phyloP scores from a whole-genome alignment of 331 rosid genomes.

The Quercus phellos region DNA sequence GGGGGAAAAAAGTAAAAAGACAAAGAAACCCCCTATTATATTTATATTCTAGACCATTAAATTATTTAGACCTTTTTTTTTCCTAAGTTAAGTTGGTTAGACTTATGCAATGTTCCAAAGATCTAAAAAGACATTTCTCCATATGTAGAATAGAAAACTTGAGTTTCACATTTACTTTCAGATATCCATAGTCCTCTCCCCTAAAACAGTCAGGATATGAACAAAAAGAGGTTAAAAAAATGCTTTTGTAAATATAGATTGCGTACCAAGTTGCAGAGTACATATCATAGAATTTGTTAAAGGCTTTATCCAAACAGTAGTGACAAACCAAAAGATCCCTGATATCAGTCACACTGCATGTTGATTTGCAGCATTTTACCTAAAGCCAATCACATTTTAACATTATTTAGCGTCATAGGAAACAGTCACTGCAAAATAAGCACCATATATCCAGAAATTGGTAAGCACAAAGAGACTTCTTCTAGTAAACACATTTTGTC shows the following conservation, averaged over 20 bases:
- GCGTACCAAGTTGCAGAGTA: slow-evolving; percentile 76
- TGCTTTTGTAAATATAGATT: neutral
- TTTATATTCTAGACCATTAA: neutral
- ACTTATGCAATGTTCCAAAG: neutral
- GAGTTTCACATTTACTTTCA: neutral
- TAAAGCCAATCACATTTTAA: slow-evolving; percentile 21
- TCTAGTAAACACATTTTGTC: neutral
- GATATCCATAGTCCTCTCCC: neutral
- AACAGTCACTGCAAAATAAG: slow-evolving; percentile 2
- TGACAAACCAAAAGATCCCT: slow-evolving; percentile 76
- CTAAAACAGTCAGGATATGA: neutral
- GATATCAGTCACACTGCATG: slow-evolving; percentile 70
- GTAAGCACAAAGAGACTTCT: neutral
- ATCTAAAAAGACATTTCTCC: neutral
- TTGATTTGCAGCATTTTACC: slow-evolving; percentile 88
- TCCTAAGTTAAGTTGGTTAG: neutral
- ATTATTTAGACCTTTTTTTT: too few species aligned
- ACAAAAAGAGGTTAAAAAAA: neutral
- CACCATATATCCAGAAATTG: neutral
- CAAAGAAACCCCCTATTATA: neutral
- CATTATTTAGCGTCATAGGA: slow-evolving; percentile 8
- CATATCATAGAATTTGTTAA: slow-evolving; percentile 84
- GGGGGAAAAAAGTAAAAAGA: neutral
- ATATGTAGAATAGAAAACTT: neutral
- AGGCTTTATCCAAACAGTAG: slow-evolving; percentile 78